Evolutionary conservation across 139 green algal genomes (phyloP).

Genomic region (Haematococcus lacustris): DNA sequence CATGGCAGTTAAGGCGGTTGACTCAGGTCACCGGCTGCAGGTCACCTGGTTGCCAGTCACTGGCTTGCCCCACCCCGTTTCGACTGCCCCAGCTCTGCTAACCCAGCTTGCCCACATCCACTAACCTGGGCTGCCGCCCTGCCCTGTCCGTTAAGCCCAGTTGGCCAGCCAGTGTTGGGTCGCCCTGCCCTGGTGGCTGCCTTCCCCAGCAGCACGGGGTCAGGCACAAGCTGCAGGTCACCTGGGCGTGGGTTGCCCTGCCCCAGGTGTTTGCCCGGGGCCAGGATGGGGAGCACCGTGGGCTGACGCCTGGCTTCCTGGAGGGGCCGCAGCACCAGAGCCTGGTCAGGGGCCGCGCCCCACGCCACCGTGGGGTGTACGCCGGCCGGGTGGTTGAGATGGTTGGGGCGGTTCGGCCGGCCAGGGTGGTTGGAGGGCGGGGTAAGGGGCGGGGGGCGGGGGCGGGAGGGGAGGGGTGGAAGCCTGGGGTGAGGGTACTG

Average conservation of each 20-base stretch:
- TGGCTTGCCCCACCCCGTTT: neutral
- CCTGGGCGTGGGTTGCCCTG: neutral
- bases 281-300: conserved; percentile 60
- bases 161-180: neutral
- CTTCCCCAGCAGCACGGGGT: too few relatives aligned
- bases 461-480: neutral
- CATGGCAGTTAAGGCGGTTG: too few relatives aligned
- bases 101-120: neutral
- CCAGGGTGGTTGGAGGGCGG: neutral
- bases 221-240: neutral
- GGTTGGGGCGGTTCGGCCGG: neutral
- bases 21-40: too few relatives aligned
- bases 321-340: conserved; percentile 64
- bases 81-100: neutral
- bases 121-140: neutral
- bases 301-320: conserved; percentile 75
- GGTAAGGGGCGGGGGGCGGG: neutral
- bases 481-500: neutral
- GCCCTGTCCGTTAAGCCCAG: neutral
- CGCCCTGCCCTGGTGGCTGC: too few relatives aligned
- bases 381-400: conserved; percentile 31
- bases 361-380: conserved; percentile 62
- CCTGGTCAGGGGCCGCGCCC: conserved; percentile 63
- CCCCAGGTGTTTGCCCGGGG: conserved; percentile 72
- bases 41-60: neutral